Evolutionary conservation across 208 protist species (phyloP).

Genomic region (Naegleria fowleri): DNA sequence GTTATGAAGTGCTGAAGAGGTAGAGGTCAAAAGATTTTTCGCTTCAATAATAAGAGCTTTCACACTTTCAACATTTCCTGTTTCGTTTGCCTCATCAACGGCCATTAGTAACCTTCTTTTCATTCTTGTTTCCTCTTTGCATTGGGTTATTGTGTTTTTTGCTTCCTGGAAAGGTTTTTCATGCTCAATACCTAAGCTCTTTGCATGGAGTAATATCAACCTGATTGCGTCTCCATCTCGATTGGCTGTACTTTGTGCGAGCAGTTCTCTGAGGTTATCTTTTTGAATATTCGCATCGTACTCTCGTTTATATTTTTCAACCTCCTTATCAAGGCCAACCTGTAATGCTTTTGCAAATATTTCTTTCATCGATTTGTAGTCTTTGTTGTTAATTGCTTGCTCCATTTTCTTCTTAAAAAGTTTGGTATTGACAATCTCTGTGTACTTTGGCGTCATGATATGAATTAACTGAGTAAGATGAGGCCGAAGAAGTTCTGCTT

Average conservation of each 20-base stretch:
- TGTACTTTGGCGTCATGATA: neutral
- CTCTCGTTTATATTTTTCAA: neutral
- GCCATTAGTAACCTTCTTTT: neutral
- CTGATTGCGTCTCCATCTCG: neutral
- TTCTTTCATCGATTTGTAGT: neutral
- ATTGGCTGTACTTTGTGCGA: neutral
- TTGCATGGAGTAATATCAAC: neutral
- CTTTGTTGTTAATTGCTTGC: neutral
- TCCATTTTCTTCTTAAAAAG: neutral
- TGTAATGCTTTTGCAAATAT: neutral
- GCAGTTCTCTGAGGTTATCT: neutral
- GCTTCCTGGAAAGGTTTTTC: neutral
- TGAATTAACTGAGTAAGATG: neutral
- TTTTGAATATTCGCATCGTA: neutral
- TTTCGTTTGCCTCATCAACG: neutral
- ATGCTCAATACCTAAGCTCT: neutral
- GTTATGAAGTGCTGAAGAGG: neutral
- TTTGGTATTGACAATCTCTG: neutral
- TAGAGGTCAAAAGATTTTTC: neutral
- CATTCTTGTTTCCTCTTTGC: neutral
- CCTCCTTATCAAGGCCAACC: neutral
- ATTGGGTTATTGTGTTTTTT: neutral
- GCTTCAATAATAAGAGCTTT: neutral
- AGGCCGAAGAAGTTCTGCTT: neutral
- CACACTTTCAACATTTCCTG: neutral